These are phyloP conservation scores for Waltiozyma sp. DNA, from an alignment of 1,139 yeast genomes.

Conservation along the genomic window DNA sequence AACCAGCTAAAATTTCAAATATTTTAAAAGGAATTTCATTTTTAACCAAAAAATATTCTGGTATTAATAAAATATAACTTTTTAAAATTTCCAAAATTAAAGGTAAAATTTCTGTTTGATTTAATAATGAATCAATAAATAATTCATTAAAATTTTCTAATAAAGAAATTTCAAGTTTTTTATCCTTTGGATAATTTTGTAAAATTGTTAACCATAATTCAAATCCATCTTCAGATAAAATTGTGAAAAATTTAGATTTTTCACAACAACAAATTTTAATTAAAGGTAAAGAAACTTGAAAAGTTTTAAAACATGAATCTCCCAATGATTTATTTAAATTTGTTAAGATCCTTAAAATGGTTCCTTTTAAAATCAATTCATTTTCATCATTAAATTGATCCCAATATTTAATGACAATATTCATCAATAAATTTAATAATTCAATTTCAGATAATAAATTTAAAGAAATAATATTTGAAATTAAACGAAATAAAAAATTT, in stretches of 20 bases:
- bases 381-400: slow-evolving; percentile 36
- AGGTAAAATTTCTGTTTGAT: slow-evolving; percentile 71
- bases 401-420: slow-evolving; percentile 69
- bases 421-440: slow-evolving; percentile 44
- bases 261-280: slow-evolving; percentile 56
- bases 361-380: slow-evolving; percentile 60
- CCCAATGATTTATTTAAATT: slow-evolving; percentile 58
- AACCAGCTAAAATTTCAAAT: slow-evolving; percentile 44
- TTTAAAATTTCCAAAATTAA: slow-evolving; percentile 56
- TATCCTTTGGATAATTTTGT: slow-evolving; percentile 31
- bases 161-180: slow-evolving; percentile 26
- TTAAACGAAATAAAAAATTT: slow-evolving; percentile 52
- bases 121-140: slow-evolving; percentile 38
- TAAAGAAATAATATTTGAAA: slow-evolving; percentile 55
- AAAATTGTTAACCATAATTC: slow-evolving; percentile 72
- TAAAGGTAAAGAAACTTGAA: slow-evolving; percentile 57
- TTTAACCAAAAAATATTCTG: slow-evolving; percentile 29
- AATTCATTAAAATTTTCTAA: slow-evolving; percentile 32
- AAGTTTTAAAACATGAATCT: slow-evolving; percentile 44
- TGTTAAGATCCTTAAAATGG: slow-evolving; percentile 59
- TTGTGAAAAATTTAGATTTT: slow-evolving; percentile 44
- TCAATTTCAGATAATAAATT: slow-evolving; percentile 46
- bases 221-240: slow-evolving; percentile 78
- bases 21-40: slow-evolving; percentile 26
- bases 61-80: slow-evolving; percentile 56